Percentiles rank a stretch among this genome's conserved stretches.
These are phyloP conservation scores for Butyriboletus pseudospeciosus DNA, from an alignment of 1,284 basidiomycete genomes.

Conservation along the genomic window DNA sequence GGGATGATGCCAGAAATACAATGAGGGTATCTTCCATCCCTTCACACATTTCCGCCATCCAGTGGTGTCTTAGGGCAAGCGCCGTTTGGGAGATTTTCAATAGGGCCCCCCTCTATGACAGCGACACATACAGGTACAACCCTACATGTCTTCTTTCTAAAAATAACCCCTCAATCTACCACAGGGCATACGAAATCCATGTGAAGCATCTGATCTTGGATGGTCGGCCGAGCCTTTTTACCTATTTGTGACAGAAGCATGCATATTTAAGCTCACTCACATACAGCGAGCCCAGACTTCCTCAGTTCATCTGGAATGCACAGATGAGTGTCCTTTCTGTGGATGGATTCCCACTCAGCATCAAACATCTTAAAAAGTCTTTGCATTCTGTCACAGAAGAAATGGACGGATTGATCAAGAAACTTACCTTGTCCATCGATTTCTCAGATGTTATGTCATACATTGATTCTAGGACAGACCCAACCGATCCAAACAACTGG, in stretches of 20 bases:
- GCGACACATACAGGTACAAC: background rate
- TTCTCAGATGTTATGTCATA: background rate
- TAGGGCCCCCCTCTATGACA: background rate
- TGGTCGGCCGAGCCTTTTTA: background rate
- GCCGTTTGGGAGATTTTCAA: background rate
- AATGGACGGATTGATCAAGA: background rate
- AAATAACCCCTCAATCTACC: no score
- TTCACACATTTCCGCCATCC: background rate
- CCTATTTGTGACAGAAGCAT: slow-evolving; percentile 4
- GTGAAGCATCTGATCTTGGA: background rate
- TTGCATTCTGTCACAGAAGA: background rate
- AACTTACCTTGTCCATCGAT: background rate
- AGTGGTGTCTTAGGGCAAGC: background rate
- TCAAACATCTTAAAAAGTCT: background rate
- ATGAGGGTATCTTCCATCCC: background rate
- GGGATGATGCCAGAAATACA: background rate
- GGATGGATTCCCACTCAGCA: background rate
- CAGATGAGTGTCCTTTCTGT: background rate
- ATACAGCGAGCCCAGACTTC: background rate
- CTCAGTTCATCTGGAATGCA: slow-evolving; percentile 2
- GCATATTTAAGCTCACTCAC: background rate
- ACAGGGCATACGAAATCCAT: background rate
- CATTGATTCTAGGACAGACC: slow-evolving; percentile 1
- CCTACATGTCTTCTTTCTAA: no score
- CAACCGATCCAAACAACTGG: background rate